Base-by-base conservation (phyloP, 2,329 filamentous ascomycete genomes). In the Fusarium miscanthi region DNA sequence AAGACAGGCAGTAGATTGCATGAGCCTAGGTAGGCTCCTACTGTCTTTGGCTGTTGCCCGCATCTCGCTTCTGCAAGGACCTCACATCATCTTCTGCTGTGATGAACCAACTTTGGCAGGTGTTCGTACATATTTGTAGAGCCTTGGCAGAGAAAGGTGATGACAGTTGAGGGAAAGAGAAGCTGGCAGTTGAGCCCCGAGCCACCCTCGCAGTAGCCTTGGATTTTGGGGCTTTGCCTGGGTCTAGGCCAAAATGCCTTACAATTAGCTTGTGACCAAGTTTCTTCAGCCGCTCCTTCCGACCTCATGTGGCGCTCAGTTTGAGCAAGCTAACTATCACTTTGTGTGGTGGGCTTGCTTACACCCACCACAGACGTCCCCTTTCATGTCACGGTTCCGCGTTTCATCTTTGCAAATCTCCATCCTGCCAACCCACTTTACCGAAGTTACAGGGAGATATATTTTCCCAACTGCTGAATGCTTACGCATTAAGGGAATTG, bases 401-500 rank as follows among this genome's bases (percentile, higher is more conserved):
- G 66, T 57, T 69, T 68, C 66, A 69, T 27, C 40, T 57, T 68
- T 45, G 56, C 48, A 68, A 68, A 69, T 63, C 64, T 63, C 58
- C 49, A 69, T 69, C 42, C 65, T 43, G 33, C 33, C 46, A 49
- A 31, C 43, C 65, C 65, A 57, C 49, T 63, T 59, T 69, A 42
- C 63, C 63, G 64, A 62, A 41, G 64, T 62, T 67, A 23, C 52
- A 67, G 37, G 45, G 37, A 59, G 31, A 33, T 35, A 45, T 33
- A 17, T n/a, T 35, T 41, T 35, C 46, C n/a, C 31, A 49, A 21
- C 37, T 53, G 35, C 46, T 67, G 25, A 52, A 38, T n/a, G n/a
- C 52, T 31, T 25, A 45, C 52, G 45, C 38, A 52, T 49, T 11
- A 40, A 51, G n/a, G 16, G 40, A 53, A 33, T 35, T 61, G 63